Evolutionary conservation across 2,329 filamentous ascomycete species (phyloP).

Genomic region (Colletotrichum plurivorum): DNA sequence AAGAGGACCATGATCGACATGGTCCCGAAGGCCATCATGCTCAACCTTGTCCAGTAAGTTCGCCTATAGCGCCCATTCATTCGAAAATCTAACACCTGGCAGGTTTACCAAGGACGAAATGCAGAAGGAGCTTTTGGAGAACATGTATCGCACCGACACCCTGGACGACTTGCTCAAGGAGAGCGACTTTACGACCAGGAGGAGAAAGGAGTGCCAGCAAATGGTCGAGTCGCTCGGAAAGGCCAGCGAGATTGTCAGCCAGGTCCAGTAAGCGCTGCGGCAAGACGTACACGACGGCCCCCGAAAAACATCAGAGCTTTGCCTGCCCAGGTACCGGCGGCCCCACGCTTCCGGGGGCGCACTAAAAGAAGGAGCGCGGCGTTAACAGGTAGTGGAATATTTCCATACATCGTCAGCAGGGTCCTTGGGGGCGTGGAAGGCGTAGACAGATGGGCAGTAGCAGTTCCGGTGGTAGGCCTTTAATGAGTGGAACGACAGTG

Average conservation of each 20-base stretch:
- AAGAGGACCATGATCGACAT: constrained; percentile 99
- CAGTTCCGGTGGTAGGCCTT: constrained; percentile 35
- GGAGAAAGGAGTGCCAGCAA: constrained; percentile 98
- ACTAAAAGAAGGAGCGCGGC: constrained; percentile 37
- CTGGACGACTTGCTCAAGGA: constrained; percentile 97
- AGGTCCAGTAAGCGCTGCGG: constrained; percentile 68
- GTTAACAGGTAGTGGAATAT: constrained; percentile 32
- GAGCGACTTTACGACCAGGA: constrained; percentile 94
- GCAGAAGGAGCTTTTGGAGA: constrained; percentile 96
- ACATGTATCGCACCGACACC: constrained; percentile 94
- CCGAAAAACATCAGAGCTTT: constrained; percentile 32
- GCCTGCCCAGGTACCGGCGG: constrained; percentile 25
- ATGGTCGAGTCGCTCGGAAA: constrained; percentile 96
- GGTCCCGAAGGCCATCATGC: constrained; percentile 99
- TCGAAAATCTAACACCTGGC: constrained; percentile 7
- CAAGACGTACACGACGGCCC: constrained; percentile 18
- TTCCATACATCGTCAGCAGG: constrained; percentile 36
- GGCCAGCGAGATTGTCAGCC: constrained; percentile 96
- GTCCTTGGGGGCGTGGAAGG: constrained; percentile 33
- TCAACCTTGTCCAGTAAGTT: constrained; percentile 92
- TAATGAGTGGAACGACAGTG: constrained; percentile 40
- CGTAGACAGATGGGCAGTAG: constrained; percentile 27
- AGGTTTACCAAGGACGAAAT: constrained; percentile 92
- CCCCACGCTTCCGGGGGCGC: constrained; percentile 37
- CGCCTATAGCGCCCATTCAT: background rate